phyloP scores from a whole-genome alignment of 2,329 filamentous ascomycete genomes.

The Ophiostoma sp. region DNA sequence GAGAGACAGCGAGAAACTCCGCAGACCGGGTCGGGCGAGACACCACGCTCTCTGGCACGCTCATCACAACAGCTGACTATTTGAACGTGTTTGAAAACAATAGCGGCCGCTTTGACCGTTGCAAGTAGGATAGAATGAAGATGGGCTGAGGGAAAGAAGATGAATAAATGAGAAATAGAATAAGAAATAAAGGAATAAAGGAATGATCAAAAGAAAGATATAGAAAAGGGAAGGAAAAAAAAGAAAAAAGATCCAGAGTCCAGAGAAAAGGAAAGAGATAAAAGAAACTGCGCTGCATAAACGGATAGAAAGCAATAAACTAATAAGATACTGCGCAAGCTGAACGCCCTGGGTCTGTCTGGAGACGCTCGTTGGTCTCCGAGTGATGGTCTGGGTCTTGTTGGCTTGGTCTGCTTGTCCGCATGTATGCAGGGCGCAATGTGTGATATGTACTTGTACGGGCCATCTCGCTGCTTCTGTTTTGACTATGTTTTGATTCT shows the following conservation, averaged over 20 bases:
- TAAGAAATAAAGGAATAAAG: background rate
- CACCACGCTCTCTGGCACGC: background rate
- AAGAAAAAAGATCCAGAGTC: background rate
- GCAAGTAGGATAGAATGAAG: background rate
- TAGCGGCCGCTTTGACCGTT: background rate
- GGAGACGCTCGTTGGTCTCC: background rate
- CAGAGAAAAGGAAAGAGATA: background rate
- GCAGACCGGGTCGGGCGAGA: background rate
- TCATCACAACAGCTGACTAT: background rate
- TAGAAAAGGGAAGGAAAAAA: background rate
- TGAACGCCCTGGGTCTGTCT: slow-evolving; percentile 3
- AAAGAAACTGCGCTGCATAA: background rate
- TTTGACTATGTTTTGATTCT: background rate
- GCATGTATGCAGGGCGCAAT: background rate
- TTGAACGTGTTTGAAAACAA: background rate
- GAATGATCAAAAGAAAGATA: background rate
- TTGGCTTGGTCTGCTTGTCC: background rate
- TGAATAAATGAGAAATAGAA: background rate
- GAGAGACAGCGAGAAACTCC: background rate
- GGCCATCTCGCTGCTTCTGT: background rate
- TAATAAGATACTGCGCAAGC: slow-evolving; percentile 5
- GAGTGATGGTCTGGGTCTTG: background rate
- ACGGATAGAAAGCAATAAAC: slow-evolving; percentile 4
- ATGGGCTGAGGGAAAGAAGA: background rate
- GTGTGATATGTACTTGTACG: slow-evolving; percentile 1